phyloP scores from a whole-genome alignment of 257 asterid genomes.

The Parsonsia alboflavescens region DNA sequence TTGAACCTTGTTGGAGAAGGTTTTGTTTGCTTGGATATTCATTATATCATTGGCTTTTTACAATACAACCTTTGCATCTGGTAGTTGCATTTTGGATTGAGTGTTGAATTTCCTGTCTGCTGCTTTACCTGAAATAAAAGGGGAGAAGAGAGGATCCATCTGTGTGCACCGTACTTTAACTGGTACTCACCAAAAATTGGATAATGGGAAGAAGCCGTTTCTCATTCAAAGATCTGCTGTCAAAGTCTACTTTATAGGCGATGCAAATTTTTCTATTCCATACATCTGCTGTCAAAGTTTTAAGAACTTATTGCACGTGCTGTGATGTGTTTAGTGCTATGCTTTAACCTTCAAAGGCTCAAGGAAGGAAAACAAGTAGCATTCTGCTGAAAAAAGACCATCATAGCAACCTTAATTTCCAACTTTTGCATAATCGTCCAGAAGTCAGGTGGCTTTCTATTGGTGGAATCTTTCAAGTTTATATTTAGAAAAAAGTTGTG shows the following conservation, averaged over 20 bases:
- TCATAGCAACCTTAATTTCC: background rate
- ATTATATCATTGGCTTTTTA: background rate
- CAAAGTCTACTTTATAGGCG: background rate
- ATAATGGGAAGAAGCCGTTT: background rate
- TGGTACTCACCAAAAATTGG: background rate
- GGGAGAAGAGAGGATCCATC: background rate
- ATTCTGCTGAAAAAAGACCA: background rate
- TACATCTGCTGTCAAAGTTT: background rate
- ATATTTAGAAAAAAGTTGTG: background rate
- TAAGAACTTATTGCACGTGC: background rate
- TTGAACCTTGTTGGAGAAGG: conserved; percentile 1
- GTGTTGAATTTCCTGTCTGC: background rate
- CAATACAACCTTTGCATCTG: background rate
- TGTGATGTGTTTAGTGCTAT: background rate
- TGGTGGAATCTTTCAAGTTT: background rate
- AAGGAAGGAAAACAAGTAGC: background rate
- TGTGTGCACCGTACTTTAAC: background rate
- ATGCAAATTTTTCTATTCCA: background rate
- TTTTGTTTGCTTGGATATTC: background rate
- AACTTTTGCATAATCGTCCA: background rate
- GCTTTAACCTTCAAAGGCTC: background rate
- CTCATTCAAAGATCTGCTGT: background rate
- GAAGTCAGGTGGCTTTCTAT: background rate
- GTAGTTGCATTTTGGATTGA: background rate
- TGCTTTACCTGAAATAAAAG: background rate